phyloP scores from a whole-genome alignment of 139 green algal genomes.

The Auxenochlorella protothecoides region DNA sequence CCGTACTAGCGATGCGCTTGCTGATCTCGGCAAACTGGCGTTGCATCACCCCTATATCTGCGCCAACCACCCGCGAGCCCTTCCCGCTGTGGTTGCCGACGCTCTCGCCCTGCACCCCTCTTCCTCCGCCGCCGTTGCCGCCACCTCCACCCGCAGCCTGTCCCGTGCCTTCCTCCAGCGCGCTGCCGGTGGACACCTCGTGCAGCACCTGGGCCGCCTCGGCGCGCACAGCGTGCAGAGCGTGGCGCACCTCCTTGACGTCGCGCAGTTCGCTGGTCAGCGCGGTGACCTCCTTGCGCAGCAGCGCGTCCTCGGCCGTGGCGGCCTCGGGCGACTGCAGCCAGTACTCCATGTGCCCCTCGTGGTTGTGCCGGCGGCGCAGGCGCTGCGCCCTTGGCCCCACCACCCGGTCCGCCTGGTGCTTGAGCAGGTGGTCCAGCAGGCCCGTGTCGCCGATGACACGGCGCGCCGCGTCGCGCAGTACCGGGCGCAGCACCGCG shows the following conservation, averaged over 20 bases:
- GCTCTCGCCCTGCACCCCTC: no score
- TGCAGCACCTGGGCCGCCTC: constrained; percentile 21
- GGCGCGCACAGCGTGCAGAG: constrained; percentile 13
- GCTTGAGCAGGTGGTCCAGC: constrained; percentile 57
- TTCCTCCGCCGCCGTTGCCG: no score
- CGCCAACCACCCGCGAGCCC: no score
- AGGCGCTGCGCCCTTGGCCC: constrained; percentile 22
- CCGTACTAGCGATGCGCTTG: no score
- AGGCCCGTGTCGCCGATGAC: constrained; percentile 47
- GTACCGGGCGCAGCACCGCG: constrained; percentile 30
- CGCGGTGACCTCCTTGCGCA: constrained; percentile 15
- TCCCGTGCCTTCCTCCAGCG: no score
- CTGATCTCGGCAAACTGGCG: no score
- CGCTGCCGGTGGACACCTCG: no score
- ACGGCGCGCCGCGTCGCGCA: constrained; percentile 46
- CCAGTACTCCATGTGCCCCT: constrained; percentile 55
- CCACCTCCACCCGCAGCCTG: no score
- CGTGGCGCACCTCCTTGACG: constrained; percentile 13
- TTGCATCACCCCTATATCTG: no score
- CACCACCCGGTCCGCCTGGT: constrained; percentile 36
- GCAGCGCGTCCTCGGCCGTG: constrained; percentile 15
- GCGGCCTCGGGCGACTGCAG: constrained; percentile 20
- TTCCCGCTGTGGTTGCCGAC: no score
- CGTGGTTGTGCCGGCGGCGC: constrained; percentile 38
- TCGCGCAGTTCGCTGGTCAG: constrained; percentile 21